Evolutionary conservation across 2,329 filamentous ascomycete species (phyloP).

Genomic region (Scopulariopsis brevicaulis): DNA sequence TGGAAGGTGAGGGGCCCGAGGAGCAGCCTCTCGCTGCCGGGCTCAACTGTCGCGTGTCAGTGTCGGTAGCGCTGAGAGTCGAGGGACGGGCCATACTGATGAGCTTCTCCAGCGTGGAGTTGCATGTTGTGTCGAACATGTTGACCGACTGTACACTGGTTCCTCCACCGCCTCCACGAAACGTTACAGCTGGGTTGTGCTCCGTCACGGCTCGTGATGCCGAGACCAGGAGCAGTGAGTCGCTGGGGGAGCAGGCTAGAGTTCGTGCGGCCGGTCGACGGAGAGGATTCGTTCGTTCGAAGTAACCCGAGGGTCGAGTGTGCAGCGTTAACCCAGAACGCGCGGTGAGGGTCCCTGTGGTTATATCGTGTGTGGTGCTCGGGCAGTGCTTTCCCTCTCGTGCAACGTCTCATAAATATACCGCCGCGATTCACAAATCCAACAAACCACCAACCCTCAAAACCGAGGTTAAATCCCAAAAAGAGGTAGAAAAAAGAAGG

Average conservation of each 20-base stretch:
- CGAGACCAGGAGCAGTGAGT: not conserved
- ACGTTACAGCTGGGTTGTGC: not conserved
- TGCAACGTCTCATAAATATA: not conserved
- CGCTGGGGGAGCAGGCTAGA: not conserved
- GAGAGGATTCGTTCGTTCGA: not conserved
- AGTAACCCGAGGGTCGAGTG: not conserved
- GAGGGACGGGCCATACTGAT: conserved; percentile 19
- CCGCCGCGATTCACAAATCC: not conserved
- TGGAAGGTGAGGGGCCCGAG: conserved; percentile 41
- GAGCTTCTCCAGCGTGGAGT: conserved; percentile 30
- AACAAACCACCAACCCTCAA: not conserved
- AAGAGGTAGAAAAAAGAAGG: not conserved
- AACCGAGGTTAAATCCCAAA: not conserved
- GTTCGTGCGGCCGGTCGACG: not conserved
- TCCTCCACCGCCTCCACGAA: not conserved
- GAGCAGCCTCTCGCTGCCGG: conserved; percentile 33
- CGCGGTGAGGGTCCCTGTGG: too few species aligned
- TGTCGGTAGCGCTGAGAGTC: not conserved
- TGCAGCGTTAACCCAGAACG: not conserved
- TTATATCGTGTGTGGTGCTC: too few species aligned
- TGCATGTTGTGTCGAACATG: conserved; percentile 26
- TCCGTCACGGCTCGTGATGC: not conserved
- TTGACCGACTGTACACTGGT: not conserved
- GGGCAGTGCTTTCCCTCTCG: too few species aligned
- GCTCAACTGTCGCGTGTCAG: conserved; percentile 19